Conservation (phyloP, 768 basidiomycete genomes). For the Paxillus involutus region DNA sequence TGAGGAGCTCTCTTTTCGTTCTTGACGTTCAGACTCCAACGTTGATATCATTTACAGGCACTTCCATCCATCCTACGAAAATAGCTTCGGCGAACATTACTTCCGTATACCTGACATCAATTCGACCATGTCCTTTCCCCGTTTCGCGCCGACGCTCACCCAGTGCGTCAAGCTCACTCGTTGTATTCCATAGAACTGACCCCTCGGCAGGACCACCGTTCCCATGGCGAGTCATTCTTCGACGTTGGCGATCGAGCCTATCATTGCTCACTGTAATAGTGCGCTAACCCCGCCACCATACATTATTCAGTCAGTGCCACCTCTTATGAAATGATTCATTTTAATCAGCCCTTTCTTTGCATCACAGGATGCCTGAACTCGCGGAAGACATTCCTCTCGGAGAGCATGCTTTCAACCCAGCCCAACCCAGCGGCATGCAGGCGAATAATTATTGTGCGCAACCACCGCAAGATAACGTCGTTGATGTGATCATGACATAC, state of each 20-base stretch:
- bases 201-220: neutral
- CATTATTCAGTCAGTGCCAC: conserved; percentile 12
- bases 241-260: neutral
- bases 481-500: too few relatives aligned
- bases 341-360: neutral
- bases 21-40: neutral
- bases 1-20: neutral
- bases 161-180: conserved; percentile 10
- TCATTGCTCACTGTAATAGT: neutral
- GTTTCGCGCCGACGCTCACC: neutral
- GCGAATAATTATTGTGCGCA: too few relatives aligned
- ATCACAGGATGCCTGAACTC: too few relatives aligned
- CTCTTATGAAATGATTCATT: neutral
- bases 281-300: neutral
- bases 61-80: neutral
- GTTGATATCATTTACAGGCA: conserved; percentile 1
- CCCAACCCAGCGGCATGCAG: too few relatives aligned
- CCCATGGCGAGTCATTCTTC: neutral
- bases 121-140: neutral
- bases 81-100: neutral
- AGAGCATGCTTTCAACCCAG: too few relatives aligned
- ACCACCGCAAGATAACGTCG: too few relatives aligned
- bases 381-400: too few relatives aligned
- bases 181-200: conserved; percentile 3
- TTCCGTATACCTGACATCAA: neutral